Base-by-base conservation (phyloP, 768 basidiomycete genomes). In the Serendipita vermifera region DNA sequence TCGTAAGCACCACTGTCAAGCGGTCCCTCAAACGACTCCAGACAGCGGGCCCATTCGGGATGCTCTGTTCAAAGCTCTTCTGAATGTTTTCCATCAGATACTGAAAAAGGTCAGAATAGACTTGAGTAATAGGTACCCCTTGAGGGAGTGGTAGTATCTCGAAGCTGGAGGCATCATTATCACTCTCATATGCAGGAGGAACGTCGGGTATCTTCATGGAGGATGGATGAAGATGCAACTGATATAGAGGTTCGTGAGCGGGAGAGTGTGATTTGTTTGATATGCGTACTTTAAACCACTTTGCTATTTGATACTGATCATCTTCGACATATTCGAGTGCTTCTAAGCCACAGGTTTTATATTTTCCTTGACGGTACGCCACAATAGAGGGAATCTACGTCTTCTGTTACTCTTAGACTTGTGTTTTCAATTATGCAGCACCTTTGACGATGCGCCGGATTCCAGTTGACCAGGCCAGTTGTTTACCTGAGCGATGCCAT, bases 1-100 rank as follows among this genome's bases (percentile, higher is more conserved):
- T 74, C 48, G 71, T 71, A 40, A 77, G 67, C 15, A 78, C 69
- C 55, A 74, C 76, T 26, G 77, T 70, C 20, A 57, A 15, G 24
- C 15, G 5, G n/a, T 20, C 24, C 4, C 17, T 15, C 14, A 57
- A 31, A 7, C 55, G 55, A 14, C 20, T 20, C 55, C 55, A 57
- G 31, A 57, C 46, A 2, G 64, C 32, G 24, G 41, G 31, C n/a
- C 56, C 56, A 39, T 57, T 46, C 11, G 31, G 56, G 9, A 43
- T 48, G 6, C 1, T 32, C 4, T 29, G 9, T 26, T 51, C 24
- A 33, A 57, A 57, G 24, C 32, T 48, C n/a, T 22, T 33, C 3
- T 22, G 33, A 9, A 38, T 24, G n/a, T 33, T 24, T 3, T 33
- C 43, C 24, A 32, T 48, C 3, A 57, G 26, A 29, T 57, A 57